phyloP scores from a whole-genome alignment of 1,284 basidiomycete species.

The Clitocybe nebularis region DNA sequence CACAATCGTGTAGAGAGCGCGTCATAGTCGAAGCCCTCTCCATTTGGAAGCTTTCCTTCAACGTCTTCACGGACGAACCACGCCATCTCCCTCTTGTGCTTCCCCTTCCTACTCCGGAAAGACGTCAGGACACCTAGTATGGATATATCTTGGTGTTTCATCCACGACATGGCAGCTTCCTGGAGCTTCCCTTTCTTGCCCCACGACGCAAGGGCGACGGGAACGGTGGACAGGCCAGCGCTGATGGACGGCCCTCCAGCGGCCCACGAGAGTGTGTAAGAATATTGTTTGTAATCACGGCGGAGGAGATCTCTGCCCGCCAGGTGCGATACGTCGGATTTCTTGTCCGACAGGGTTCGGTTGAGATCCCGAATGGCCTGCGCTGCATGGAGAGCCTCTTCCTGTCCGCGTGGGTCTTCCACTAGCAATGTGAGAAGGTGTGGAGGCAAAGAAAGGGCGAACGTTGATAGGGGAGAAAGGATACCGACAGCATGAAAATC shows the following conservation, averaged over 20 bases:
- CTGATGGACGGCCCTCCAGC: conserved; percentile 32
- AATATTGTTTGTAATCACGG: conserved; percentile 92
- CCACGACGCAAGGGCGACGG: conserved; percentile 59
- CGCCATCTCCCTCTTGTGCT: conserved; percentile 66
- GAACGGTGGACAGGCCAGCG: conserved; percentile 77
- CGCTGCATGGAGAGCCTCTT: conserved; percentile 24
- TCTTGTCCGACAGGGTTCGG: conserved; percentile 52
- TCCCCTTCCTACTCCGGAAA: conserved; percentile 53
- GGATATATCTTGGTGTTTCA: conserved; percentile 59
- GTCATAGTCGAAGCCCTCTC: conserved; percentile 20
- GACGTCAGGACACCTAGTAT: conserved; percentile 78
- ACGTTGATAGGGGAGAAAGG: conserved; percentile 49
- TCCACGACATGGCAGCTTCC: conserved; percentile 53
- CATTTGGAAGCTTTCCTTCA: conserved; percentile 1
- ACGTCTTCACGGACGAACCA: conserved; percentile 47
- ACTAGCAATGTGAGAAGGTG: conserved; percentile 20
- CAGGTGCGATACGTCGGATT: conserved; percentile 69
- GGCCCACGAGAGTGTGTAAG: conserved; percentile 39
- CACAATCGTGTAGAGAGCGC: conserved; percentile 40
- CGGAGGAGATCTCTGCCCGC: conserved; percentile 74
- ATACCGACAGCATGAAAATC: conserved; percentile 62
- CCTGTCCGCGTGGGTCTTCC: conserved; percentile 15
- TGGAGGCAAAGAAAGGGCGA: conserved; percentile 22
- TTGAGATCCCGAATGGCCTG: conserved; percentile 46
- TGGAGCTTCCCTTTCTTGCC: conserved; percentile 42